Evolutionary conservation across 2,329 filamentous ascomycete species (phyloP).

Genomic region (Fusarium haematococcum): DNA sequence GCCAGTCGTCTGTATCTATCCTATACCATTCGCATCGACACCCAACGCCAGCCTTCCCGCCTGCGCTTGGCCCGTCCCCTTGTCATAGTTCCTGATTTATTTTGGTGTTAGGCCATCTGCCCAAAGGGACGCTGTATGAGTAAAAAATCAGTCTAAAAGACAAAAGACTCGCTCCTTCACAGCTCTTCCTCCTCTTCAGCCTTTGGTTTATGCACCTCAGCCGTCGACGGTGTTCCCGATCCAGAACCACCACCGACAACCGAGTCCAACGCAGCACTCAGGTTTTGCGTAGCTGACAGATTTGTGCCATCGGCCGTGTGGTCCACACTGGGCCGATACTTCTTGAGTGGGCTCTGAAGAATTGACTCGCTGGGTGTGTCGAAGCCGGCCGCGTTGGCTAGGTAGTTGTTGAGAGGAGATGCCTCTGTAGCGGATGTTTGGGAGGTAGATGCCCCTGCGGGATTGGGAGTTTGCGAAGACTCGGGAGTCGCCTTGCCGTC

Average conservation of each 20-base stretch:
- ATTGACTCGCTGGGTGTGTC: conserved; percentile 53
- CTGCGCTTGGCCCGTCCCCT: conserved; percentile 4
- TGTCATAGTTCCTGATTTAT: conserved; percentile 21
- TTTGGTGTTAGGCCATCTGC: background rate
- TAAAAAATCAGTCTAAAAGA: conserved; percentile 4
- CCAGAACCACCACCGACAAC: conserved; percentile 41
- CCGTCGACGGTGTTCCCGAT: conserved; percentile 35
- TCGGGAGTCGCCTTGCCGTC: conserved; percentile 57
- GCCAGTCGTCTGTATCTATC: conserved; percentile 32
- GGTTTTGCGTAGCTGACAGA: conserved; percentile 46
- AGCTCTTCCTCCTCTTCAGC: conserved; percentile 56
- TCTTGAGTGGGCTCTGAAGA: conserved; percentile 81
- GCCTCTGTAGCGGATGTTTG: conserved; percentile 27
- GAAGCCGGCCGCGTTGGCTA: conserved; percentile 22
- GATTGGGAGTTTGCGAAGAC: conserved; percentile 53
- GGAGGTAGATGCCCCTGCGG: conserved; percentile 57
- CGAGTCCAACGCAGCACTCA: conserved; percentile 51
- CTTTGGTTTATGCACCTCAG: conserved; percentile 41
- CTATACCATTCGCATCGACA: conserved; percentile 22
- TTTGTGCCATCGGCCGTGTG: conserved; percentile 41
- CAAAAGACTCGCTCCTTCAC: conserved; percentile 37
- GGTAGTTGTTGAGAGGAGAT: conserved; percentile 23
- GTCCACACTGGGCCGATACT: conserved; percentile 72
- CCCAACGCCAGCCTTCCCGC: conserved; percentile 14
- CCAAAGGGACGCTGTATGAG: background rate